Evolutionary conservation across 1,284 basidiomycete genomes (phyloP), one percentile per base, ranked within the genome.

Genomic region (Rhodotorula sp.): DNA sequence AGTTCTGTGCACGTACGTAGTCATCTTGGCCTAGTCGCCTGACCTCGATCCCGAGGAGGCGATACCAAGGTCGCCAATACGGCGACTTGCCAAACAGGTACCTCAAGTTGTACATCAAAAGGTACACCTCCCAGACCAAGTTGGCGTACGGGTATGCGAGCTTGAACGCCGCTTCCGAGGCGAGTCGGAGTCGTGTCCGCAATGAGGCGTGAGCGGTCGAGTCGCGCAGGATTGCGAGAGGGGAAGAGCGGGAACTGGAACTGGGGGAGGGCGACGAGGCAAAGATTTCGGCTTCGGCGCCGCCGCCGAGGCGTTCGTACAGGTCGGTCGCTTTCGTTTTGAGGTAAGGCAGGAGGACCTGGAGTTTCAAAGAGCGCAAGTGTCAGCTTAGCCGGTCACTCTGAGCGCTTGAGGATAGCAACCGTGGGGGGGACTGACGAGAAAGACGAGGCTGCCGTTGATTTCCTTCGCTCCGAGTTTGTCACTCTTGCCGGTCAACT

Each of bases 21-120:
- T 94, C 92, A 64, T 90, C 89, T 44, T 87, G 82, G 42, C 88
- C 87, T 66, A 94, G 82, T 46, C 93, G 85, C 33, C 92, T 87
- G 29, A 95, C 80, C 77, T 93, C 90, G 22, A 96, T 84, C 12
- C 91, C 88, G 70, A 95, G 86, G 87, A 89, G 89, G 44, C 85
- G 83, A 69, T 94, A 81, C 95, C 95, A 99, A 18, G 95, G 95
- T 73, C 95, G 86, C 82, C 95, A 95, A 79, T 88, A 90, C 1
- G 89, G 86, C 18, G 90, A 93, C 79, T 85, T 86, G 75, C 93
- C 91, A 79, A 97, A 98, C 33, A 98, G 84, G 81, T 98, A 99
- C 14, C 88, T 87, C 46, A 98, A 82, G 80, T 96, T 96, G 84
- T 89, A 91, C 49, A 86, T 82, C 24, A 98, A 84, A 69, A 96